phyloP scores from a whole-genome alignment of 2,329 filamentous ascomycete genomes.

The Didymellaceae sp. region DNA sequence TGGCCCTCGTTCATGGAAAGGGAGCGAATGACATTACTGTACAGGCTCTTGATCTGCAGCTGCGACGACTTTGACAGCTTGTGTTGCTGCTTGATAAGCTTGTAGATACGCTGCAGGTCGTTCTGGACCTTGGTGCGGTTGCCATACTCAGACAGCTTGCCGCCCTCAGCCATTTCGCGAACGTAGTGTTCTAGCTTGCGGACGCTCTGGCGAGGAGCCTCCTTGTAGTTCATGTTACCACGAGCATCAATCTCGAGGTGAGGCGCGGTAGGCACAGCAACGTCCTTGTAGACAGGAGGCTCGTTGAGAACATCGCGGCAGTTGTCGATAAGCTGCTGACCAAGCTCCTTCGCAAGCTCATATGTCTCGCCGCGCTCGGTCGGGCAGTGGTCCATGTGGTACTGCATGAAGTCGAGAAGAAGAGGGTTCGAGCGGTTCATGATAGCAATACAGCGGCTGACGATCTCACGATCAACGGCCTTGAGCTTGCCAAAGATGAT shows the following conservation, averaged over 20 bases:
- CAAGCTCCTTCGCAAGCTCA: constrained; percentile 94
- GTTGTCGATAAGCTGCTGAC: constrained; percentile 93
- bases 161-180: constrained; percentile 96
- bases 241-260: constrained; percentile 90
- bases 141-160: constrained; percentile 98
- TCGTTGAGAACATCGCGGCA: constrained; percentile 88
- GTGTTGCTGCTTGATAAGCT: constrained; percentile 97
- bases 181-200: constrained; percentile 99
- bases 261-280: constrained; percentile 87
- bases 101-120: constrained; percentile 93
- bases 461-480: constrained; percentile 94
- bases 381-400: constrained; percentile 98
- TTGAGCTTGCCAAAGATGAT: constrained; percentile 96
- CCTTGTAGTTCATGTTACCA: constrained; percentile 91
- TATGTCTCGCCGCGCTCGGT: constrained; percentile 97
- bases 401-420: constrained; percentile 98
- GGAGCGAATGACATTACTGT: constrained; percentile 91
- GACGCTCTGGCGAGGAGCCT: constrained; percentile 84
- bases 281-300: constrained; percentile 94
- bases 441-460: constrained; percentile 97
- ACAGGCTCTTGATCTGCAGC: constrained; percentile 93
- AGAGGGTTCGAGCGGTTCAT: constrained; percentile 99
- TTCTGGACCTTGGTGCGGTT: constrained; percentile 98
- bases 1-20: constrained; percentile 98
- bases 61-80: constrained; percentile 96